phyloP scores from a whole-genome alignment of 139 green algal genomes.

The Coelastrella sp. region DNA sequence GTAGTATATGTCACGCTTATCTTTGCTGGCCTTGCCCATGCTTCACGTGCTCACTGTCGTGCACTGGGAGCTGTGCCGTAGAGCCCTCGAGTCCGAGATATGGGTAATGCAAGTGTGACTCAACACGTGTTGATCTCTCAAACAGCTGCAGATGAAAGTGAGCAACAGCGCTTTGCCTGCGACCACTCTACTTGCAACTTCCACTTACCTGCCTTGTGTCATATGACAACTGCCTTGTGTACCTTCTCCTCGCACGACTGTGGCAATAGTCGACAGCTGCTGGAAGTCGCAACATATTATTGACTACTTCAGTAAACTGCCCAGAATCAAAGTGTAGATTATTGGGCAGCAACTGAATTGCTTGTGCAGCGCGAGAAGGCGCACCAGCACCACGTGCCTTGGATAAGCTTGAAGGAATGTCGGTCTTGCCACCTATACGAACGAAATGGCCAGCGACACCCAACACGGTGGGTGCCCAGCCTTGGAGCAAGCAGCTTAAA shows the following conservation, averaged over 20 bases:
- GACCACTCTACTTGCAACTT: not conserved
- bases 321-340: too few relatives aligned
- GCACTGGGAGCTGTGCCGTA: too few relatives aligned
- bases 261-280: too few relatives aligned
- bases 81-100: too few relatives aligned
- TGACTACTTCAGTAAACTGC: too few relatives aligned
- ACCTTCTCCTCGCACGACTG: not conserved
- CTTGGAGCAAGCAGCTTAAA: not conserved
- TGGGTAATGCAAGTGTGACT: too few relatives aligned
- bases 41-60: not conserved
- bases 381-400: not conserved
- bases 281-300: too few relatives aligned
- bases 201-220: not conserved
- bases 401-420: not conserved
- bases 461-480: not conserved
- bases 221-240: conserved; percentile 1
- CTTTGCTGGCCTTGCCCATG: conserved; percentile 85
- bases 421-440: not conserved
- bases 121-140: too few relatives aligned
- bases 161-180: not conserved
- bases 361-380: too few relatives aligned
- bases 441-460: not conserved
- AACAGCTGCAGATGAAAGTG: too few relatives aligned
- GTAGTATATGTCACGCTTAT: conserved; percentile 98
- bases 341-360: too few relatives aligned